Percentiles rank a stretch among this genome's conserved stretches.
Conservation (phyloP, 305 asterid species). For the Fraxinus platypoda region DNA sequence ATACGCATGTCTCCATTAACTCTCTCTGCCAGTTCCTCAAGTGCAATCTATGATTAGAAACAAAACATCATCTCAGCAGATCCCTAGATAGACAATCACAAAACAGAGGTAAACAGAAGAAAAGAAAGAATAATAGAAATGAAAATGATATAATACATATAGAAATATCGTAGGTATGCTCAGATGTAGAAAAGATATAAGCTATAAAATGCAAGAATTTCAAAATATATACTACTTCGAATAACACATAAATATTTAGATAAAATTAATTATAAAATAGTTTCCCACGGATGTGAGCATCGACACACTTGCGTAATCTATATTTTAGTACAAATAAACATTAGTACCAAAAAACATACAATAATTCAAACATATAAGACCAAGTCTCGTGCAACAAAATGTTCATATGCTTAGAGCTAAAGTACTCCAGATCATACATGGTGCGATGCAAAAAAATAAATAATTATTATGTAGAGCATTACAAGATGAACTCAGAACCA, state of each 20-base stretch:
- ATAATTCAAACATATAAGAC: neutral
- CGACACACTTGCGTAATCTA: neutral
- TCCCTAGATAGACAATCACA: neutral
- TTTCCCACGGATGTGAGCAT: neutral
- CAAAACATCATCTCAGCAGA: neutral
- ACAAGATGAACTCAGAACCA: neutral
- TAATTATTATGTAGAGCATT: neutral
- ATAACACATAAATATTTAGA: neutral
- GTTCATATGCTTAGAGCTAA: neutral
- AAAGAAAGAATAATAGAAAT: neutral
- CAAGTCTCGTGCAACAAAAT: neutral
- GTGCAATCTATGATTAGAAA: constrained; percentile 61
- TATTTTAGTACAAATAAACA: neutral
- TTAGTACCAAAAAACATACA: neutral
- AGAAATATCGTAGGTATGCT: neutral
- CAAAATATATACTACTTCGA: neutral
- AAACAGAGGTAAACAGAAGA: neutral
- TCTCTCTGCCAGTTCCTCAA: constrained; percentile 94
- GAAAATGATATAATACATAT: neutral
- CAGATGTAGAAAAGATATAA: neutral
- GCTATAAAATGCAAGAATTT: neutral
- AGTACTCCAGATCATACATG: neutral
- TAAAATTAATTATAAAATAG: neutral
- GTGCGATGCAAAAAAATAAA: neutral
- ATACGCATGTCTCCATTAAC: constrained; percentile 92